A percentile compares a stretch with the other conserved stretches of the same genome.
These are phyloP conservation scores for Phytophthora macrochlamydospora DNA, from an alignment of 352 stramenopile genomes.

Conservation along the genomic window DNA sequence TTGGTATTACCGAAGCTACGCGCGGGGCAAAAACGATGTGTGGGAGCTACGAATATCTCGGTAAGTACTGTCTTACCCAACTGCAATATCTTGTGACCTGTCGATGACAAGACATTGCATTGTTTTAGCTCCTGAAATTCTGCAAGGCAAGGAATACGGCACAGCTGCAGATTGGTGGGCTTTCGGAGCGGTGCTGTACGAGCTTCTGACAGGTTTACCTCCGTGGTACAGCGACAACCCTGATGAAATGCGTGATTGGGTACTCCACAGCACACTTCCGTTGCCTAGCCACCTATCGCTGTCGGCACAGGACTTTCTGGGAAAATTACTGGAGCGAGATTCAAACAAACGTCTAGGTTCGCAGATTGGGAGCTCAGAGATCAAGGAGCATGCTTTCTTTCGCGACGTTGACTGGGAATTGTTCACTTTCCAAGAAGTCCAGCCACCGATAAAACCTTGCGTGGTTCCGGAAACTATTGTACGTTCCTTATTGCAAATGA, in stretches of 20 bases:
- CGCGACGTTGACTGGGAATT: constrained; percentile 68
- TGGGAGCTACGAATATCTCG: constrained; percentile 83
- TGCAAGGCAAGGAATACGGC: constrained; percentile 67
- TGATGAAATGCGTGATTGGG: constrained; percentile 49
- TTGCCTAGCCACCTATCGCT: constrained; percentile 60
- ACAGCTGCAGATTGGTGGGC: constrained; percentile 86
- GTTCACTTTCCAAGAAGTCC: constrained; percentile 58
- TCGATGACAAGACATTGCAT: too few relatives aligned
- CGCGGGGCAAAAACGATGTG: constrained; percentile 66
- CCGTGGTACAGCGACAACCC: constrained; percentile 78
- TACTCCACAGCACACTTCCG: constrained; percentile 57
- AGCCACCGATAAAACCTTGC: constrained; percentile 75
- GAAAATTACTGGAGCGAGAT: constrained; percentile 50
- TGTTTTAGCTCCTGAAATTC: constrained; percentile 65
- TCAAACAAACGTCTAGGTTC: constrained; percentile 61
- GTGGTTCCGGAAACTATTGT: constrained; percentile 45
- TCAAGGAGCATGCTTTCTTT: constrained; percentile 75
- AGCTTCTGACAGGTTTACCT: constrained; percentile 77
- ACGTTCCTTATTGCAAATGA: constrained; percentile 20
- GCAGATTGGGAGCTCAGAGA: constrained; percentile 47
- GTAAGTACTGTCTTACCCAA: constrained; percentile 31
- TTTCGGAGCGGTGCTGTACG: constrained; percentile 76
- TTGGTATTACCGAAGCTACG: constrained; percentile 74
- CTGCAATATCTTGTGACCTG: constrained; percentile 6
- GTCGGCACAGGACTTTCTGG: constrained; percentile 57